Conservation (phyloP, 2,329 filamentous ascomycete genomes). For the Talaromyces sp. region DNA sequence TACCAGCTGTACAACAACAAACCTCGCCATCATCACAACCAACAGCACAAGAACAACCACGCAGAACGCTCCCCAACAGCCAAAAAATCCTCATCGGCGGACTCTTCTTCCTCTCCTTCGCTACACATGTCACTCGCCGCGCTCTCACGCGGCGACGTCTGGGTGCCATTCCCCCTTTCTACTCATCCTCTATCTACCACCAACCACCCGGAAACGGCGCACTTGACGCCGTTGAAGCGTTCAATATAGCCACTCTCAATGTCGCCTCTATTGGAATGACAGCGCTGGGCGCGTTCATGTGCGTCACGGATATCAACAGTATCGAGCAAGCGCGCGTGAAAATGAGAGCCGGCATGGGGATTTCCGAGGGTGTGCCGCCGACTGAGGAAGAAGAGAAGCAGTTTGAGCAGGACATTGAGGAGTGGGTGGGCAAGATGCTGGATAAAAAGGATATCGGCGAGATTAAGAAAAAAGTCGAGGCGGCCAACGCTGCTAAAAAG, state of each 20-base stretch:
- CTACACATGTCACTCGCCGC: slow-evolving; percentile 65
- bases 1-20: background rate
- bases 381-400: slow-evolving; percentile 49
- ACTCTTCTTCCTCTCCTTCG: slow-evolving; percentile 66
- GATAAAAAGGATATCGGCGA: slow-evolving; percentile 43
- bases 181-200: slow-evolving; percentile 45
- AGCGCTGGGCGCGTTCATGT: slow-evolving; percentile 65
- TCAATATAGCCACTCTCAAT: slow-evolving; percentile 83
- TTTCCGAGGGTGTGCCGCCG: slow-evolving; percentile 28
- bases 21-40: background rate
- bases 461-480: slow-evolving; percentile 27
- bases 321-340: slow-evolving; percentile 58
- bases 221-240: slow-evolving; percentile 71
- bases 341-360: slow-evolving; percentile 53
- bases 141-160: slow-evolving; percentile 59
- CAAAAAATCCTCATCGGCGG: slow-evolving; percentile 64
- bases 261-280: slow-evolving; percentile 71
- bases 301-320: slow-evolving; percentile 69
- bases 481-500: slow-evolving; percentile 10
- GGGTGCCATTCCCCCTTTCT: slow-evolving; percentile 64
- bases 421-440: slow-evolving; percentile 46
- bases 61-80: slow-evolving; percentile 19
- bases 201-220: slow-evolving; percentile 52
- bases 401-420: slow-evolving; percentile 49
- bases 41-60: slow-evolving; percentile 9